Evolutionary conservation across 2,329 filamentous ascomycete genomes (phyloP), one percentile per base, ranked within the genome.

Genomic region (Coniochaeta hoffmannii): DNA sequence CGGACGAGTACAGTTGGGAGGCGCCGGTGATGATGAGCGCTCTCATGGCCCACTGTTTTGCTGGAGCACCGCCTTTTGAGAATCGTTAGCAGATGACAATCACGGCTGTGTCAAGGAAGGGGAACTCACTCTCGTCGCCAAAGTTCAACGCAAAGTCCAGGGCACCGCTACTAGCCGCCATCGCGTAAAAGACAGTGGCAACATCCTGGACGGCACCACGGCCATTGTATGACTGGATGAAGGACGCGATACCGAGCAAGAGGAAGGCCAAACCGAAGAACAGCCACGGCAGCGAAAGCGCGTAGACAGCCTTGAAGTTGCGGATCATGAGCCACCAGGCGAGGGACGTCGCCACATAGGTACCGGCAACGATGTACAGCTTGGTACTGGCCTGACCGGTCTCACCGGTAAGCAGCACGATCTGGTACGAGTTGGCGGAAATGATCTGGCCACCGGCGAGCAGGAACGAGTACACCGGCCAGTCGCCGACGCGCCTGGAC

Each of bases 101-200:
- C 1, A 11, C 19, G 24, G 31, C 11, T 28, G 7, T 26, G 10
- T 11, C 31, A 24, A 50, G 46, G 12, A 31, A 14, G n/a, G 17
- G 19, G 22, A 30, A 24, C 24, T 28, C 55, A 64, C 61, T 61
- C 70, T 85, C 82, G 60, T 81, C 80, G 56, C 83, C 83, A 63
- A 86, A 87, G 66, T 87, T 87, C 52, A 86, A 75, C 2, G 83
- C 78, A 62, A 88, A 88, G 71, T 82, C 85, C 56, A 88, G 73
- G 1, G 80, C 81, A 15, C 85, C 85, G 38, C 79, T 81, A 10
- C 82, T 77, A 6, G 84, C 85, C 6, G 83, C 85, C 8, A 79
- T 73, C 0, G 83, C 80, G 63, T 88, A 88, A 22, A 84, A 63
- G 3, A 73, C 83, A 3, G 82, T 83, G 11, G 81, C 85, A 7